Conservation (phyloP, 1,139 yeast species). For the Protomyces arabidopsidicola region DNA sequence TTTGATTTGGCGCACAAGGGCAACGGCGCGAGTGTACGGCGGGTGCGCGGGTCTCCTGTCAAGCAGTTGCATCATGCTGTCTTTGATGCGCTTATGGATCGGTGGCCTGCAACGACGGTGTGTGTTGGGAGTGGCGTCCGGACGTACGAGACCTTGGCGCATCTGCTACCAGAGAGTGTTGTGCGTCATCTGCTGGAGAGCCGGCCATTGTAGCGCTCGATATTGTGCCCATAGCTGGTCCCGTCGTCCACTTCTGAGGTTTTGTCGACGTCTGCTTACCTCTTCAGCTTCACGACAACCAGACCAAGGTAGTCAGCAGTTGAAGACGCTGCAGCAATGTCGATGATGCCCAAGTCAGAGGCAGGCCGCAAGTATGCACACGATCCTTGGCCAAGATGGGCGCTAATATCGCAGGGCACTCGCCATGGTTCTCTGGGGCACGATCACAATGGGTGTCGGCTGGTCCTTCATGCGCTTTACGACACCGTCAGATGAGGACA, state of each 20-base stretch:
- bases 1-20: constrained; percentile 25
- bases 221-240: neutral
- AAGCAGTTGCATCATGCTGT: constrained; percentile 24
- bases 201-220: neutral
- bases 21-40: constrained; percentile 11
- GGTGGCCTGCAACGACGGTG: neutral
- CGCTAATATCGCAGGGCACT: constrained; percentile 1
- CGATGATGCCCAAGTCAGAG: constrained; percentile 23
- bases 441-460: constrained; percentile 25
- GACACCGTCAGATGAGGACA: constrained; percentile 22
- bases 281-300: too few species aligned
- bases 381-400: neutral
- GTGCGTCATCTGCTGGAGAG: constrained; percentile 11
- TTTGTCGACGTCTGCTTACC: too few species aligned
- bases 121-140: constrained; percentile 17
- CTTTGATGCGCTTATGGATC: constrained; percentile 22
- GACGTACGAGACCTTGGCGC: constrained; percentile 12
- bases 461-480: constrained; percentile 20
- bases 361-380: constrained; percentile 5
- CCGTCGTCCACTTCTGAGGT: too few species aligned
- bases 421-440: constrained; percentile 24
- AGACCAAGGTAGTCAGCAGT: too few species aligned
- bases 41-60: constrained; percentile 15
- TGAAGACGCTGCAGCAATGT: neutral
- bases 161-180: constrained; percentile 8